phyloP scores from a whole-genome alignment of 2,329 filamentous ascomycete species.

The Cercospora canescens region DNA sequence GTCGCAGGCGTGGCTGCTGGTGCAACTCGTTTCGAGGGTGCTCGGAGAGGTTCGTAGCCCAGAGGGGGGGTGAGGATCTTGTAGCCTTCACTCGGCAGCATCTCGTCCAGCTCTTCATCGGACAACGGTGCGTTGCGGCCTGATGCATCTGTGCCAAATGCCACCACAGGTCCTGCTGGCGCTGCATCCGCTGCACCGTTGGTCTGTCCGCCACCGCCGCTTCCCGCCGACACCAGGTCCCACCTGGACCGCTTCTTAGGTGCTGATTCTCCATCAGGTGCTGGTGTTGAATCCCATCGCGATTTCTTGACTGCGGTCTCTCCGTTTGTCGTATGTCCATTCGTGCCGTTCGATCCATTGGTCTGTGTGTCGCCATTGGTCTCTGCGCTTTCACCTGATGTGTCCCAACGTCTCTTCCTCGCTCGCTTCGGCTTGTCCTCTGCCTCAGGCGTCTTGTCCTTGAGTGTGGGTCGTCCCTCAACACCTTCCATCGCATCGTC shows the following conservation, averaged over 20 bases:
- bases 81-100: slow-evolving; percentile 90
- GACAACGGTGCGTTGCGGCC: slow-evolving; percentile 78
- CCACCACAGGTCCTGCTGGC: slow-evolving; percentile 37
- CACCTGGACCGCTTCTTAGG: slow-evolving; percentile 80
- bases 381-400: slow-evolving; percentile 45
- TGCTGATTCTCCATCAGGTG: slow-evolving; percentile 54
- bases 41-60: slow-evolving; percentile 82
- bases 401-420: slow-evolving; percentile 95
- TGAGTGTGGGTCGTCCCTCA: slow-evolving; percentile 69
- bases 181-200: slow-evolving; percentile 59
- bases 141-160: slow-evolving; percentile 80
- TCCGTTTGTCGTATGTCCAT: slow-evolving; percentile 26
- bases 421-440: slow-evolving; percentile 59
- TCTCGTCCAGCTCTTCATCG: slow-evolving; percentile 89
- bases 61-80: slow-evolving; percentile 87
- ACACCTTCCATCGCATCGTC: slow-evolving; percentile 62
- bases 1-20: slow-evolving; percentile 70
- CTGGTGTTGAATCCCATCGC: slow-evolving; percentile 79
- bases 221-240: slow-evolving; percentile 77
- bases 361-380: slow-evolving; percentile 29
- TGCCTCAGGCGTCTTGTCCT: slow-evolving; percentile 48
- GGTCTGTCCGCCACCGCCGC: slow-evolving; percentile 70
- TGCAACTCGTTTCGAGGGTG: slow-evolving; percentile 72
- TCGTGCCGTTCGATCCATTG: slow-evolving; percentile 8
- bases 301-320: slow-evolving; percentile 62